phyloP scores from a whole-genome alignment of 257 asterid species.

The Ajuga chamaepitys region DNA sequence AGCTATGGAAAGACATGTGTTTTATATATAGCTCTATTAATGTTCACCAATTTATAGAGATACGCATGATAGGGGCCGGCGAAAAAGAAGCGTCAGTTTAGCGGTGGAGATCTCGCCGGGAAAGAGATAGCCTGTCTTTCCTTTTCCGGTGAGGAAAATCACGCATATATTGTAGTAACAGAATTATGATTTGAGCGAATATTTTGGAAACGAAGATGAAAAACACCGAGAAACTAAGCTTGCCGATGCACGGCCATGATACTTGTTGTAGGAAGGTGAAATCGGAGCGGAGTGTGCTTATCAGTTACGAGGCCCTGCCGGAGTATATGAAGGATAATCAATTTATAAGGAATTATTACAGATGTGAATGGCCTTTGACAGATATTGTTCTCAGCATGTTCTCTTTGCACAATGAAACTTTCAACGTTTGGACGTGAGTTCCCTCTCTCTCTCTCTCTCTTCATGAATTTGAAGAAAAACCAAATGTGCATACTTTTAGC shows the following conservation, averaged over 20 bases:
- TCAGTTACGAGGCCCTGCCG: constrained; percentile 62
- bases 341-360: constrained; percentile 63
- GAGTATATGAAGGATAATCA: constrained; percentile 83
- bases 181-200: background rate
- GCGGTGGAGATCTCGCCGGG: constrained; percentile 35
- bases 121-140: constrained; percentile 2
- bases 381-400: constrained; percentile 65
- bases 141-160: constrained; percentile 19
- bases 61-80: constrained; percentile 2
- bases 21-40: background rate
- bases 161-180: background rate
- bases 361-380: constrained; percentile 88
- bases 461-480: too few species aligned
- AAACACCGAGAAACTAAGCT: background rate
- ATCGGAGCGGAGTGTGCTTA: constrained; percentile 23
- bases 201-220: constrained; percentile 22
- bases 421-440: constrained; percentile 86
- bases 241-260: too few species aligned
- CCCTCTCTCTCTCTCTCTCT: background rate
- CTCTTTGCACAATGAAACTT: constrained; percentile 75
- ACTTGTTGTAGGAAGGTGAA: constrained; percentile 13
- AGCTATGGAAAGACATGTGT: background rate
- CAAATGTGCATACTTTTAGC: too few species aligned
- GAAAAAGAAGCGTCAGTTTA: background rate
- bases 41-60: background rate